phyloP scores from a whole-genome alignment of 2,329 filamentous ascomycete species.

The Epichloe coenophiala region DNA sequence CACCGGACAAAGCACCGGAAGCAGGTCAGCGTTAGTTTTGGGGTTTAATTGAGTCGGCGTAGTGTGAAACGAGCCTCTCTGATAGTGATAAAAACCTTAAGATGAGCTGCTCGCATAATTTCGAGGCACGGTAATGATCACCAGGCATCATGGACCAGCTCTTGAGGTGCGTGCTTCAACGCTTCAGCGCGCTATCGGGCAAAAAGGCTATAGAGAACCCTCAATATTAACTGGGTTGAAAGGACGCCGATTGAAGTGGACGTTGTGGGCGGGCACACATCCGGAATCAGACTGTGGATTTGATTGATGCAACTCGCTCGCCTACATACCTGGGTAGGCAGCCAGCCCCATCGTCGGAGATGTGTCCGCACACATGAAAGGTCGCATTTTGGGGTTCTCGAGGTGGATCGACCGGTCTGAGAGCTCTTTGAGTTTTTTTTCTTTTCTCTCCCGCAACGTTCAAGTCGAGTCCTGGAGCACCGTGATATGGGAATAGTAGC shows the following conservation, averaged over 20 bases:
- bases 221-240: neutral
- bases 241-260: neutral
- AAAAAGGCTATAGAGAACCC: constrained; percentile 2
- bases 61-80: neutral
- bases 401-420: constrained; percentile 4
- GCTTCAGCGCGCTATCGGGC: neutral
- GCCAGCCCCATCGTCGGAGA: constrained; percentile 3
- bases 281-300: neutral
- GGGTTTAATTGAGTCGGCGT: neutral
- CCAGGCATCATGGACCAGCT: constrained; percentile 4
- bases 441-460: neutral
- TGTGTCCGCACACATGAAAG: constrained; percentile 5
- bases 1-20: neutral
- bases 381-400: constrained; percentile 1
- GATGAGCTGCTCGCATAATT: constrained; percentile 4
- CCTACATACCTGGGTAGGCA: neutral
- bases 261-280: constrained; percentile 1
- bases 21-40: neutral
- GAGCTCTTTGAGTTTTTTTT: neutral
- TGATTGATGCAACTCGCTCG: constrained; percentile 3
- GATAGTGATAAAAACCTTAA: neutral
- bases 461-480: neutral
- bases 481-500: neutral
- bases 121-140: constrained; percentile 4
- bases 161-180: neutral